phyloP scores from a whole-genome alignment of 257 asterid species.

The Gardenia jasminoides region DNA sequence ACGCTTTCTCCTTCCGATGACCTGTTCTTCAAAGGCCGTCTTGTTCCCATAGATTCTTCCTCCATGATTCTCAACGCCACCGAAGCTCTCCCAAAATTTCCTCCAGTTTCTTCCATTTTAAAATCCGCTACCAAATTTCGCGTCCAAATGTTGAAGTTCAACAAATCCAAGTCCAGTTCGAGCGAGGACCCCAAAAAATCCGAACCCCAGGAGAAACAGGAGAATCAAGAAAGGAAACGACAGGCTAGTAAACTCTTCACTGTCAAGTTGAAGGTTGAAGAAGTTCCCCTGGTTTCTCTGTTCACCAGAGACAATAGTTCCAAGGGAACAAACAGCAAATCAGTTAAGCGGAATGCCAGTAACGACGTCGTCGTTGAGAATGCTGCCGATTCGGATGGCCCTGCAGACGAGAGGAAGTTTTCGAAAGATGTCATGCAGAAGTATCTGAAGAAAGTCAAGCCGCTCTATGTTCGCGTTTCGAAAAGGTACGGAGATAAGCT shows the following conservation, averaged over 20 bases:
- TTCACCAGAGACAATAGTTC: constrained; percentile 62
- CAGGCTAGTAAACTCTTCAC: constrained; percentile 30
- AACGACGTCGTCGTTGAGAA: background rate
- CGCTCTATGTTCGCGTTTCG: constrained; percentile 69
- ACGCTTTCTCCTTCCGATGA: constrained; percentile 27
- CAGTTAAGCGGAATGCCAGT: background rate
- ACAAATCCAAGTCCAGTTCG: constrained; percentile 28
- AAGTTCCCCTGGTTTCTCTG: constrained; percentile 50
- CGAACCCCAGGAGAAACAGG: background rate
- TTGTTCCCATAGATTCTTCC: constrained; percentile 34
- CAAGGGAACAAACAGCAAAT: constrained; percentile 21
- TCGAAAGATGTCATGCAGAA: constrained; percentile 64
- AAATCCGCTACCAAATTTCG: constrained; percentile 41
- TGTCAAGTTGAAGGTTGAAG: constrained; percentile 62
- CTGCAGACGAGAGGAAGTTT: constrained; percentile 44
- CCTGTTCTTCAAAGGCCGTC: constrained; percentile 31
- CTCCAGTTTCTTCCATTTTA: constrained; percentile 22
- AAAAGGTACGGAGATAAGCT: constrained; percentile 68
- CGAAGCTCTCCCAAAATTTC: constrained; percentile 32
- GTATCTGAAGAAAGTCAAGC: constrained; percentile 80
- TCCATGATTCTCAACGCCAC: constrained; percentile 13
- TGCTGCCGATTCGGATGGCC: background rate
- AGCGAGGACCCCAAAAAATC: constrained; percentile 12
- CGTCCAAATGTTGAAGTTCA: constrained; percentile 41
- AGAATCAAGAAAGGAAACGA: constrained; percentile 21